These are phyloP conservation scores for Chlamydomonas sp. DNA, from an alignment of 139 green algal genomes.

Conservation along the genomic window DNA sequence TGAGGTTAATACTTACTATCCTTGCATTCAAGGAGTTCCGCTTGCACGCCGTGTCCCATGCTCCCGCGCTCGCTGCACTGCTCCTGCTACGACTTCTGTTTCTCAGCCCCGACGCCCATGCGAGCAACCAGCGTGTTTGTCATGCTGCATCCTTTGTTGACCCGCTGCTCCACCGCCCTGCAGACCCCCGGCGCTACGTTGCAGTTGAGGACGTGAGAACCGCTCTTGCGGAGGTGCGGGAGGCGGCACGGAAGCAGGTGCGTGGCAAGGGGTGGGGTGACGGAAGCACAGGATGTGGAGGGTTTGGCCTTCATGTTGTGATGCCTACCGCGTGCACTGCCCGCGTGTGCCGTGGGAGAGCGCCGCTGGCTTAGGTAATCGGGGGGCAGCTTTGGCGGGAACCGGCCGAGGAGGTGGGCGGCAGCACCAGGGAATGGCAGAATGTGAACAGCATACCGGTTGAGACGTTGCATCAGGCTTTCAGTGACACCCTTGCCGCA, in stretches of 20 bases:
- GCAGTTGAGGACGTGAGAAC: conserved; percentile 16
- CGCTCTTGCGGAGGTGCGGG: conserved; percentile 18
- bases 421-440: no score
- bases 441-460: no score
- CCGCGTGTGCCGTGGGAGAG: no score
- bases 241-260: neutral
- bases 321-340: no score
- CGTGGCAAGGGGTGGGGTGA: neutral
- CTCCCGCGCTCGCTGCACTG: neutral
- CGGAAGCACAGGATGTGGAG: neutral
- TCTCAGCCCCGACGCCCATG: neutral
- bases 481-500: no score
- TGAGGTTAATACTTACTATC: no score
- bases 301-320: no score
- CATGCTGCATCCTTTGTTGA: neutral
- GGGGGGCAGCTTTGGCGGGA: no score
- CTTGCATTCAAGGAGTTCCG: no score
- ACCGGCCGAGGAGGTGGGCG: no score
- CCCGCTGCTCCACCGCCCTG: neutral
- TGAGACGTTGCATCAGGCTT: no score
- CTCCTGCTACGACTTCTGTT: neutral
- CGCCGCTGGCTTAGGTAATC: no score
- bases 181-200: conserved; percentile 23
- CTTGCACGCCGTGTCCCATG: neutral
- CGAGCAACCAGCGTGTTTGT: neutral